Percentiles rank a stretch among this genome's conserved stretches.
phyloP scores from a whole-genome alignment of 495 filamentous ascomycete genomes.

The Rhypophila decipiens region DNA sequence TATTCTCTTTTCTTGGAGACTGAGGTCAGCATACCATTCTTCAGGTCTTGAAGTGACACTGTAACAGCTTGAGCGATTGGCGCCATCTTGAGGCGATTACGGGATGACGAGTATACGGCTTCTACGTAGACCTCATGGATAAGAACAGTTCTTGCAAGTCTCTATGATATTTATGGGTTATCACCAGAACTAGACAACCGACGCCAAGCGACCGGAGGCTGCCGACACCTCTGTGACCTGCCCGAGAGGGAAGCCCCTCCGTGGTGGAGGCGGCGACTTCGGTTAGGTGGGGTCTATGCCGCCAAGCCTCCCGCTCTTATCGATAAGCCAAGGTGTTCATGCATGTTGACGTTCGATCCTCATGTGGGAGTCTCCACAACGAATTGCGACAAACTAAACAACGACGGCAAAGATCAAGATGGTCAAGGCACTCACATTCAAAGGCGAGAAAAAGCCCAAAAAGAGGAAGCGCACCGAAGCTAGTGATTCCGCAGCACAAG shows the following conservation, averaged over 20 bases:
- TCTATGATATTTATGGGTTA: not conserved
- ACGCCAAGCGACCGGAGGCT: not conserved
- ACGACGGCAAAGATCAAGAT: conserved; percentile 36
- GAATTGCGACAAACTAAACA: not conserved
- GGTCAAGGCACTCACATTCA: conserved; percentile 86
- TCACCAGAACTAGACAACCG: not conserved
- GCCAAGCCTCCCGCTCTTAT: no score
- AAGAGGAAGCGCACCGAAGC: conserved; percentile 69
- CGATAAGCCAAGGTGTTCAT: no score
- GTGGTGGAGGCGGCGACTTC: not conserved
- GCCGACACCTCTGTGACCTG: not conserved
- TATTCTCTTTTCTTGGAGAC: not conserved
- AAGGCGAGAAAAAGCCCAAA: conserved; percentile 92
- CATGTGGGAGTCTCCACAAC: not conserved
- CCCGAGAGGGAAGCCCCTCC: not conserved
- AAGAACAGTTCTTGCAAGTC: not conserved
- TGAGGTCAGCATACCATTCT: conserved; percentile 32
- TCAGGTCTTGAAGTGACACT: conserved; percentile 46
- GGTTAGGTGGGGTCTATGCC: no score
- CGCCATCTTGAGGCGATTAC: conserved; percentile 36
- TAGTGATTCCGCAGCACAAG: conserved; percentile 28
- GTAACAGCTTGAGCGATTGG: conserved; percentile 41
- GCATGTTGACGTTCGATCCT: no score
- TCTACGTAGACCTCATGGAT: not conserved
- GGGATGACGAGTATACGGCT: no score